These are phyloP conservation scores for Melampsora occidentalis DNA, from an alignment of 1,284 basidiomycete species.

Conservation along the genomic window DNA sequence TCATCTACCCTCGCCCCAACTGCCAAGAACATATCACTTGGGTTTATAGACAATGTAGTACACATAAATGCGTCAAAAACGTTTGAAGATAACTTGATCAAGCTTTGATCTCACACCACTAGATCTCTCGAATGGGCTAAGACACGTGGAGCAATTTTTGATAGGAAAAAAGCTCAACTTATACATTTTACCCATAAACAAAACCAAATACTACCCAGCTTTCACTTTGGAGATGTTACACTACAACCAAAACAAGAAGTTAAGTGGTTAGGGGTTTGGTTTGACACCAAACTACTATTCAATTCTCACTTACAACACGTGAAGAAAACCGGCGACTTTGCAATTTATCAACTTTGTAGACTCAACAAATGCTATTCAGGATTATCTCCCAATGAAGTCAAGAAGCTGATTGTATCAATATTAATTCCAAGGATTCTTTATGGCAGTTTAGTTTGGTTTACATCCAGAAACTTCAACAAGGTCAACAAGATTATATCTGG, in stretches of 20 bases:
- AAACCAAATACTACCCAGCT: too few species aligned
- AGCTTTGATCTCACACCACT: background rate
- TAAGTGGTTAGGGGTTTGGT: conserved; percentile 20
- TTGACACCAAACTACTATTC: conserved; percentile 15
- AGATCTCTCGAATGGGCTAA: background rate
- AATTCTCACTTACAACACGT: background rate
- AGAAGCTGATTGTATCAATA: background rate
- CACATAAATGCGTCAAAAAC: background rate
- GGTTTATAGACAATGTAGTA: conserved; percentile 21
- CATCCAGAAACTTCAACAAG: background rate
- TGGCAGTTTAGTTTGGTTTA: background rate
- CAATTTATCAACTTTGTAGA: background rate
- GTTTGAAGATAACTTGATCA: background rate
- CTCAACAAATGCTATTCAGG: background rate
- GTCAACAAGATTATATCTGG: background rate
- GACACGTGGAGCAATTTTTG: conserved; percentile 20
- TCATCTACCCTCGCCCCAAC: too few species aligned
- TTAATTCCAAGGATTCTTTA: background rate
- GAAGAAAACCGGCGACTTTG: background rate
- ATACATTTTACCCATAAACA: background rate
- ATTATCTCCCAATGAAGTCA: background rate
- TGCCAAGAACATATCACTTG: background rate
- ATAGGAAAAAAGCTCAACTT: conserved; percentile 8
- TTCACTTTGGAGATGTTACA: background rate
- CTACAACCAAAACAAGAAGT: background rate